Conservation (phyloP, 1,139 yeast species). For the Magnusiomyces sp. region DNA sequence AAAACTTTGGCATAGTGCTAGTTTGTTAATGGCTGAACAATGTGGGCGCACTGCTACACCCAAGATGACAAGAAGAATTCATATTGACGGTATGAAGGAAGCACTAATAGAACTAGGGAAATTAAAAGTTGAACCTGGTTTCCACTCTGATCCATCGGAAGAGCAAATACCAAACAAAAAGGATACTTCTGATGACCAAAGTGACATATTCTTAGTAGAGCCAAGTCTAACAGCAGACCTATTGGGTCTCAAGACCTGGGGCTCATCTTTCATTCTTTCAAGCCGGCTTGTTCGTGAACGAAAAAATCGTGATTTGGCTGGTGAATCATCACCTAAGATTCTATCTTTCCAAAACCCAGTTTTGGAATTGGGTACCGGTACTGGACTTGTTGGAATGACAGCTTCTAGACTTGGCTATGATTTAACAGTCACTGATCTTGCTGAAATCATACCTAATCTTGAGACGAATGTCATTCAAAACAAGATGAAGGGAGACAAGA, state of each 20-base stretch:
- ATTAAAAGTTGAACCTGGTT: conserved; percentile 9
- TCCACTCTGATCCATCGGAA: background rate
- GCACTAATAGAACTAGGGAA: conserved; percentile 15
- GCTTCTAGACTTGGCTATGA: conserved; percentile 44
- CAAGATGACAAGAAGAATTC: conserved; percentile 46
- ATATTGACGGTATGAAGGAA: conserved; percentile 17
- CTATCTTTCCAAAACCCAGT: conserved; percentile 35
- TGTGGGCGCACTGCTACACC: conserved; percentile 88
- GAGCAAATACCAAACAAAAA: conserved; percentile 10
- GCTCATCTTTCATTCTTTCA: conserved; percentile 69
- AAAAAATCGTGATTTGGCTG: conserved; percentile 12
- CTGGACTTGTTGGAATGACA: conserved; percentile 77
- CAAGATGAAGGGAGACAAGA: conserved; percentile 25
- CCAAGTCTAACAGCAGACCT: conserved; percentile 84
- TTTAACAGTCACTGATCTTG: conserved; percentile 65
- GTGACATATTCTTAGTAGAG: conserved; percentile 48
- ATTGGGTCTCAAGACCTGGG: conserved; percentile 93
- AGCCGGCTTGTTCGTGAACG: conserved; percentile 38
- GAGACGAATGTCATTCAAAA: conserved; percentile 49
- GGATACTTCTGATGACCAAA: conserved; percentile 6
- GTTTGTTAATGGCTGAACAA: conserved; percentile 64
- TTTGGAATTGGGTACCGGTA: conserved; percentile 86
- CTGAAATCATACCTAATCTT: conserved; percentile 66
- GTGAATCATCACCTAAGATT: background rate
- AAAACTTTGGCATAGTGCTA: conserved; percentile 45